Base-by-base conservation (phyloP, 495 filamentous ascomycete species). In the Tuber melanosporum region DNA sequence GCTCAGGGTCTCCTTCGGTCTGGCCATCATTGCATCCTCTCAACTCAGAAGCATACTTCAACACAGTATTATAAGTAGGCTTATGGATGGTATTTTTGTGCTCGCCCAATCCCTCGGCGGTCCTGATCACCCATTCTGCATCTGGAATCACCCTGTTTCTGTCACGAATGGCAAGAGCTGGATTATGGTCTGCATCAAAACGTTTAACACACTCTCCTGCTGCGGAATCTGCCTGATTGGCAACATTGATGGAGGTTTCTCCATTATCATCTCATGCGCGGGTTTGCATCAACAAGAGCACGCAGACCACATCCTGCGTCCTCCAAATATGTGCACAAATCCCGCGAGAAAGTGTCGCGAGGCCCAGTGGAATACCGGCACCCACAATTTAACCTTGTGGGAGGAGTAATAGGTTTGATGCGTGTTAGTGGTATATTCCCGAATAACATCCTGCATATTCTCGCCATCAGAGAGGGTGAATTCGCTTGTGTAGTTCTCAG, bases 141-240 rank as follows among this genome's bases (percentile, higher is more conserved):
- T 95, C 93, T 2, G 92, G 91, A 84, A 92, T 88, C 10, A 96
- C 93, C n/a, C 88, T 82, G 71, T 92, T 92, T 71, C 89, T 86
- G 76, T 88, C 92, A 41, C 91, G 92, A 43, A 95, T 91, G 75
- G 93, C 89, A 43, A 94, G 84, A 22, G 91, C 86, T 14, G 92
- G 92, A 70, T 89, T 87, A 20, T 92, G 87, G 26, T 41, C 32
- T 32, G 0, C 93, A 9, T 93, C 93, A 81, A 95, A 96, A 73
- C 91, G 85, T 90, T 90, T 88, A 66, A 93, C 88, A 82, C 91
- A 93, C 86, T 94, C 94, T 42, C 93, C 87, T 4, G 90, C 91
- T 89, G 95, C 92, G 0, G 92, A 92, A 81, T 97, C 93, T 4
- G 93, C 92, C 84, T 95, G 91, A 81, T 97, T 93, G 77, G 94